Percentiles rank a stretch among this genome's conserved stretches.
These are phyloP conservation scores for Acanthamoeba castellanii DNA, from an alignment of 208 protist species.

Conservation along the genomic window DNA sequence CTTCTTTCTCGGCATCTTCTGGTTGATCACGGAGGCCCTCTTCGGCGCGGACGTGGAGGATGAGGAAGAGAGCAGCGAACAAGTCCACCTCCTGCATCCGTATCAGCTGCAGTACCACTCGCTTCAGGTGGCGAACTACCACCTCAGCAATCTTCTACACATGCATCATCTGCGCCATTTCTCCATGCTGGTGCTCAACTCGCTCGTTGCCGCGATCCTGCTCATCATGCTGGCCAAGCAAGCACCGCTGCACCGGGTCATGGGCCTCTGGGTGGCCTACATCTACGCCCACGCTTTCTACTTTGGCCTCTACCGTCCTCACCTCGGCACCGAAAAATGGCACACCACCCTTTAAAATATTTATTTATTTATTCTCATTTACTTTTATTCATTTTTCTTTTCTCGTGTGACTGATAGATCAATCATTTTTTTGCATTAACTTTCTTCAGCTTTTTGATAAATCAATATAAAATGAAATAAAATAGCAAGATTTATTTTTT, in stretches of 20 bases:
- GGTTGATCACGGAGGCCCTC: not conserved
- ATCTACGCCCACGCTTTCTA: slow-evolving; percentile 46
- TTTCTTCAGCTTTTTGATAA: not conserved
- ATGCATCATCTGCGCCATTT: not conserved
- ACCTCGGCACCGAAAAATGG: slow-evolving; percentile 55
- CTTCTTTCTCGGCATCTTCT: not conserved
- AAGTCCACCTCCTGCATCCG: not conserved
- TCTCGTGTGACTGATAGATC: not conserved
- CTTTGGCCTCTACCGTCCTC: not conserved
- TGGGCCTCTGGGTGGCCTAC: slow-evolving; percentile 16
- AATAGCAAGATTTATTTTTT: not conserved
- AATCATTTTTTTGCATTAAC: too few species aligned
- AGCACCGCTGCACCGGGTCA: not conserved
- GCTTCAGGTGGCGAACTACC: not conserved
- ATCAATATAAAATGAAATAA: not conserved
- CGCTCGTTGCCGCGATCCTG: not conserved
- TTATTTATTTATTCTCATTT: not conserved
- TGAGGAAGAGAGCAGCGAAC: not conserved
- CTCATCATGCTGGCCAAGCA: not conserved
- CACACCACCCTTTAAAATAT: not conserved
- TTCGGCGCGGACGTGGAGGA: not conserved
- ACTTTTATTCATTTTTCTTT: not conserved
- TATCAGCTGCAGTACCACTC: not conserved
- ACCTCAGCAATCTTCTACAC: not conserved
- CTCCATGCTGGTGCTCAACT: slow-evolving; percentile 7